A percentile compares a stretch with the other conserved stretches of the same genome.
These are phyloP conservation scores for Chlamydomonas schloesseri DNA, from an alignment of 139 green algal species.

Conservation along the genomic window DNA sequence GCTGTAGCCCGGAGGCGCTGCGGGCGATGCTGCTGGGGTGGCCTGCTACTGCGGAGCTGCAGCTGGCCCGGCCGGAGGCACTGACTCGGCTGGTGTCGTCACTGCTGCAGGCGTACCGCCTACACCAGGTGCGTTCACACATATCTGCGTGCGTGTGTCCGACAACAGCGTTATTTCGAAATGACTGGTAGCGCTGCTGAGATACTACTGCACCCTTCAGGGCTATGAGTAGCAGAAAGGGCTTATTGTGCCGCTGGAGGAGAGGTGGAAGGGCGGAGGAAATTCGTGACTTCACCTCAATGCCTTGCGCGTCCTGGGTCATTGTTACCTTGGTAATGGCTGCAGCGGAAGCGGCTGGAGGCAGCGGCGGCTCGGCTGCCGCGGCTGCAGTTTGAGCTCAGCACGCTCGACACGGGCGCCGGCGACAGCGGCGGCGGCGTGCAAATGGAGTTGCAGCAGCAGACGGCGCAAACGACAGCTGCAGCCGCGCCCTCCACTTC, in stretches of 20 bases:
- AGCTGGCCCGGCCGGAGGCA: background rate
- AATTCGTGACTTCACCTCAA: too few relatives aligned
- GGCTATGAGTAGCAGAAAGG: too few relatives aligned
- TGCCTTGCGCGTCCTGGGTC: too few relatives aligned
- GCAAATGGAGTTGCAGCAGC: conserved; percentile 9
- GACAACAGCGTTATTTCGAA: too few relatives aligned
- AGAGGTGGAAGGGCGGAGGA: too few relatives aligned
- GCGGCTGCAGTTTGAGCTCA: conserved; percentile 43
- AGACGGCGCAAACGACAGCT: too few relatives aligned
- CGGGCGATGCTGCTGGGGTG: background rate
- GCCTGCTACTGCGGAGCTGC: background rate
- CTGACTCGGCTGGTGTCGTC: background rate
- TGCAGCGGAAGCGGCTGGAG: background rate
- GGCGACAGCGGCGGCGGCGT: background rate
- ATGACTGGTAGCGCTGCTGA: too few relatives aligned
- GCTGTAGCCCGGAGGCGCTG: background rate
- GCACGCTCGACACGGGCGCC: conserved; percentile 22
- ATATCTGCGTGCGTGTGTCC: too few relatives aligned
- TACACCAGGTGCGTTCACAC: background rate
- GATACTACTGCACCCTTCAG: too few relatives aligned
- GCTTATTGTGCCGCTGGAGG: too few relatives aligned
- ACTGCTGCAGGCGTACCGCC: conserved; percentile 19
- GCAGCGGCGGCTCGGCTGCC: conserved; percentile 10
- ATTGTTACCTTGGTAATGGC: too few relatives aligned
- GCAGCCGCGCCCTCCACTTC: too few relatives aligned